These are phyloP conservation scores for Escovopsis sp. DNA, from an alignment of 2,329 filamentous ascomycete genomes.

Conservation along the genomic window DNA sequence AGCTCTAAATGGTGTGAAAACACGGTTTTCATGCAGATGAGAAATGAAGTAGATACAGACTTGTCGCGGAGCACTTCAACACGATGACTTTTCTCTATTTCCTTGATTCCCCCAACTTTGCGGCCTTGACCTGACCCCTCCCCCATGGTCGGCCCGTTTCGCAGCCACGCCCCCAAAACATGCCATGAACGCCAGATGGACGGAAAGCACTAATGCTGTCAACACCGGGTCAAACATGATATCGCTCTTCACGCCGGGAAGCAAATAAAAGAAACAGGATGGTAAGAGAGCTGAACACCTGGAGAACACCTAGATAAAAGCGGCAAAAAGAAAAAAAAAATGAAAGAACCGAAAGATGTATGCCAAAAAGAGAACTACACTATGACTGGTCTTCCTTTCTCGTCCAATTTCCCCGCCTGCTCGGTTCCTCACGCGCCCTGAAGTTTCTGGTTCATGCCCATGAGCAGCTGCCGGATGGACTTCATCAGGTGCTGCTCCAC, in stretches of 20 bases:
- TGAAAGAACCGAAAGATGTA: background rate
- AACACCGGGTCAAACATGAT: background rate
- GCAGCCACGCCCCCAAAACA: too few species aligned
- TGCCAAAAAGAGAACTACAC: background rate
- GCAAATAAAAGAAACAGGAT: background rate
- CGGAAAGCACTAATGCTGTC: too few species aligned
- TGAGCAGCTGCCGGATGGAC: conserved; percentile 24
- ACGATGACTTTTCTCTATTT: too few species aligned
- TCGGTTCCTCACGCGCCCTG: conserved; percentile 7
- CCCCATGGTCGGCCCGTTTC: too few species aligned
- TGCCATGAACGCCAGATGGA: too few species aligned
- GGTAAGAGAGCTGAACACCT: too few species aligned
- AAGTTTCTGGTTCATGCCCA: conserved; percentile 26
- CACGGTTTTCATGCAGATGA: too few species aligned
- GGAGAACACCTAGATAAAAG: background rate
- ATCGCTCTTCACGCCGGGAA: background rate
- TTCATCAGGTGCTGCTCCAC: conserved; percentile 28
- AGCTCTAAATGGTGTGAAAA: too few species aligned
- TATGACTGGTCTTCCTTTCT: background rate
- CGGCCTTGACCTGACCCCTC: too few species aligned
- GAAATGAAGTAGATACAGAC: too few species aligned
- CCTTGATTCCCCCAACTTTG: too few species aligned
- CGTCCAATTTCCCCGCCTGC: background rate
- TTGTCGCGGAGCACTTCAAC: too few species aligned
- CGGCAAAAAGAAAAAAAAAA: background rate